Percentiles rank a stretch among this genome's conserved stretches.
Evolutionary conservation across 768 basidiomycete genomes (phyloP).

Genomic region (Coprinellus aureogranulatus): DNA sequence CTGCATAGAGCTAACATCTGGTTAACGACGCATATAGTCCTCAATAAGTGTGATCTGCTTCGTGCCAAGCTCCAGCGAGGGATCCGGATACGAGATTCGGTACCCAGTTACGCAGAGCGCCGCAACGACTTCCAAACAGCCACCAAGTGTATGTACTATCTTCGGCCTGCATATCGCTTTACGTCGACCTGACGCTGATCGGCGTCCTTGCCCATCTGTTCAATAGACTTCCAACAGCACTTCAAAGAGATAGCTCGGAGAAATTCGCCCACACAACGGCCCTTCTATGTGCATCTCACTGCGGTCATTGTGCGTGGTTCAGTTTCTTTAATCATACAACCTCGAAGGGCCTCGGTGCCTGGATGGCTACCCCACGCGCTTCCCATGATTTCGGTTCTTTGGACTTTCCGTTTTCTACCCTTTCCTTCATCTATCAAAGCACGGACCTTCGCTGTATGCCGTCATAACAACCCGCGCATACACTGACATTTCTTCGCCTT

Average conservation of each 20-base stretch:
- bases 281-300: conserved; percentile 72
- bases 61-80: conserved; percentile 71
- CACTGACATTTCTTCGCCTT: neutral
- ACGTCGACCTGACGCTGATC: neutral
- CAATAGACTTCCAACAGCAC: conserved; percentile 72
- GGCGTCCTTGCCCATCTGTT: neutral
- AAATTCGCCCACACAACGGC: conserved; percentile 60
- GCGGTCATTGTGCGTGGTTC: conserved; percentile 65
- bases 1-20: neutral
- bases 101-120: conserved; percentile 72
- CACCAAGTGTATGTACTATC: conserved; percentile 56
- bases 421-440: neutral
- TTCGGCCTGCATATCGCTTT: neutral
- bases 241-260: conserved; percentile 71
- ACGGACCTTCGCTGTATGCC: neutral
- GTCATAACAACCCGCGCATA: neutral
- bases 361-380: neutral
- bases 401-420: neutral
- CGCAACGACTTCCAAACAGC: conserved; percentile 69
- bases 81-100: conserved; percentile 60
- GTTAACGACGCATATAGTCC: conserved; percentile 32
- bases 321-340: neutral
- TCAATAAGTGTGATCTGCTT: conserved; percentile 73
- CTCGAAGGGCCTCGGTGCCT: neutral
- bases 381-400: neutral